phyloP scores from a whole-genome alignment of 176 grass and related monocot species.

The Avena atlantica region DNA sequence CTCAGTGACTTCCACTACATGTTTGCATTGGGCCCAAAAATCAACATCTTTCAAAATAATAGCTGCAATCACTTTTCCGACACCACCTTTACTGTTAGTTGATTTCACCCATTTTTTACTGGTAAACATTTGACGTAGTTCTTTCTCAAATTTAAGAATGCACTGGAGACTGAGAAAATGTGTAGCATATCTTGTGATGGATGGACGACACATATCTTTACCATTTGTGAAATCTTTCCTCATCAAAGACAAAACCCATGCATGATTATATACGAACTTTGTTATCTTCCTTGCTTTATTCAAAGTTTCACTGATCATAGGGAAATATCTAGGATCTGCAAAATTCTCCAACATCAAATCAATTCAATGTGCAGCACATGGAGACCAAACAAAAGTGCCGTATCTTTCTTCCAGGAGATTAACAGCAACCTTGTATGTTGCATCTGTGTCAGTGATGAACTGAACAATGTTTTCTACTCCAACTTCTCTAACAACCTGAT shows the following conservation, averaged over 20 bases:
- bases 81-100: constrained; percentile 41
- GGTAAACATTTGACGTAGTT: constrained; percentile 55
- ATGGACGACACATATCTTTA: constrained; percentile 57
- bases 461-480: constrained; percentile 59
- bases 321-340: constrained; percentile 61
- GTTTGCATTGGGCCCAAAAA: constrained; percentile 63
- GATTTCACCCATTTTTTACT: constrained; percentile 60
- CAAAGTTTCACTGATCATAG: constrained; percentile 57
- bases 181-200: constrained; percentile 60
- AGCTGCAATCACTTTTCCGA: constrained; percentile 50
- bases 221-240: constrained; percentile 72
- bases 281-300: constrained; percentile 62
- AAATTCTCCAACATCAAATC: constrained; percentile 71
- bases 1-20: constrained; percentile 57
- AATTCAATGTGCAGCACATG: constrained; percentile 61
- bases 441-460: constrained; percentile 54
- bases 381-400: constrained; percentile 61
- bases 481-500: constrained; percentile 61
- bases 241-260: constrained; percentile 66
- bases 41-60: constrained; percentile 57
- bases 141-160: constrained; percentile 60
- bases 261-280: constrained; percentile 66
- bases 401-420: constrained; percentile 53
- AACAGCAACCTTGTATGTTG: constrained; percentile 45
- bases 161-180: constrained; percentile 66